phyloP scores from a whole-genome alignment of 345 rosid genomes.

The Nephelium lappaceum region DNA sequence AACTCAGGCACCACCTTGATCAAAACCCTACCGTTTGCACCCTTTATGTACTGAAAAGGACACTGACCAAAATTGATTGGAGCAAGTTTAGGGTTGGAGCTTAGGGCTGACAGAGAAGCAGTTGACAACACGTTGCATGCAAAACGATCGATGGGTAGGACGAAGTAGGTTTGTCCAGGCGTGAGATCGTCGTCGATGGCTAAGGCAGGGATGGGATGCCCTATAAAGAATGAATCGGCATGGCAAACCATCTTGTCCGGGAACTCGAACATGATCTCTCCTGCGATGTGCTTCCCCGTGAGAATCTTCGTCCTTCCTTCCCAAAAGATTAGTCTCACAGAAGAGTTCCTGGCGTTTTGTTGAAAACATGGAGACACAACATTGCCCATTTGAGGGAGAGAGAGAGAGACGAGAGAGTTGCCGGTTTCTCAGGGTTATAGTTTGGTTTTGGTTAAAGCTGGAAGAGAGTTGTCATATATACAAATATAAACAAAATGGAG shows the following conservation, averaged over 20 bases:
- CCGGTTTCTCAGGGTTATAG: background rate
- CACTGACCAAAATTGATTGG: constrained; percentile 47
- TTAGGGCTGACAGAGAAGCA: constrained; percentile 61
- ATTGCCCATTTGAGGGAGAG: constrained; percentile 49
- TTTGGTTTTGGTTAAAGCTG: background rate
- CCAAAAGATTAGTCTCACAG: constrained; percentile 59
- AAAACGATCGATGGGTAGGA: constrained; percentile 76
- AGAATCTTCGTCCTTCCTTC: constrained; percentile 58
- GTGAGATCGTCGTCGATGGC: constrained; percentile 66
- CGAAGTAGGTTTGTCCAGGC: constrained; percentile 75
- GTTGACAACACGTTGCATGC: constrained; percentile 51
- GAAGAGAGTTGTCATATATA: constrained; percentile 6
- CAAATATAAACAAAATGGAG: background rate
- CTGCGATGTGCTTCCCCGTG: constrained; percentile 68
- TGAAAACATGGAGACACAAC: constrained; percentile 44
- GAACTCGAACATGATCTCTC: constrained; percentile 88
- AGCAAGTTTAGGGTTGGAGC: constrained; percentile 37
- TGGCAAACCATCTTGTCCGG: constrained; percentile 81
- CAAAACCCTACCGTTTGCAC: constrained; percentile 49
- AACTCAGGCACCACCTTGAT: constrained; percentile 64
- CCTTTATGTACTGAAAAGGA: constrained; percentile 58
- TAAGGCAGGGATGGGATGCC: constrained; percentile 68
- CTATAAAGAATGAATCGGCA: constrained; percentile 92
- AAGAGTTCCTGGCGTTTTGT: constrained; percentile 4
- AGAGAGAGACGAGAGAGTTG: constrained; percentile 18